Base-by-base conservation (phyloP, 495 filamentous ascomycete species). In the Halenospora varia region DNA sequence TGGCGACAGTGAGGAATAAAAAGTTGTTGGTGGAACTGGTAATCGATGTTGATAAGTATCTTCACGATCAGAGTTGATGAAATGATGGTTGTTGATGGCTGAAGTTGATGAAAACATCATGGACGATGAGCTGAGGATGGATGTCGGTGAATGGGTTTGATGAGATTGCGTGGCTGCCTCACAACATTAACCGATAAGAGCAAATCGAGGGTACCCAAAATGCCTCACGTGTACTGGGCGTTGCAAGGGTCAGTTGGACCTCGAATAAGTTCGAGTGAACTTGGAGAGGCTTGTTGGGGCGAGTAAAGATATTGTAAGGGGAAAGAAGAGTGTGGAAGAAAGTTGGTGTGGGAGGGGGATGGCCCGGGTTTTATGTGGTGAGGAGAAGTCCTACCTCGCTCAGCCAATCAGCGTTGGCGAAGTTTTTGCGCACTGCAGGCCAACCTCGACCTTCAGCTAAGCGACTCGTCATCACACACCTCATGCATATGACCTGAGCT, bases 121-220 rank as follows among this genome's bases (percentile, higher is more conserved):
- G n/a, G 22, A 42, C 23, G 48, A 47, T 55, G 51, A 61, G 53
- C n/a, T 56, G 58, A 48, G 50, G 57, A 56, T 60, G 56, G 44
- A 19, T 25, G 40, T 49, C 19, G 25, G 56, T 59, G 51, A 56
- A 39, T 23, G n/a, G 55, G 41, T n/a, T n/a, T 40, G 48, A n/a
- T 54, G 60, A 45, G 51, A 60, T 54, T 53, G 51, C 57, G 53
- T 58, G 46, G 26, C 13, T 23, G 22, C 42, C 39, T 48, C 51
- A 18, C 35, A 54, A 46, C 45, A 46, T 50, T 51, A 51, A 53
- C 29, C 53, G 59, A 60, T 62, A 62, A 58, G 42, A 48, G 50
- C 17, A 23, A 48, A 66, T 66, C 64, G 64, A 66, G 64, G 64
- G 64, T 66, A 66, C 64, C 64, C 53, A 35, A 25, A 52, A 29